Evolutionary conservation across 345 rosid genomes (phyloP), one percentile per base, ranked within the genome.

Genomic region (Aurinia saxatilis): DNA sequence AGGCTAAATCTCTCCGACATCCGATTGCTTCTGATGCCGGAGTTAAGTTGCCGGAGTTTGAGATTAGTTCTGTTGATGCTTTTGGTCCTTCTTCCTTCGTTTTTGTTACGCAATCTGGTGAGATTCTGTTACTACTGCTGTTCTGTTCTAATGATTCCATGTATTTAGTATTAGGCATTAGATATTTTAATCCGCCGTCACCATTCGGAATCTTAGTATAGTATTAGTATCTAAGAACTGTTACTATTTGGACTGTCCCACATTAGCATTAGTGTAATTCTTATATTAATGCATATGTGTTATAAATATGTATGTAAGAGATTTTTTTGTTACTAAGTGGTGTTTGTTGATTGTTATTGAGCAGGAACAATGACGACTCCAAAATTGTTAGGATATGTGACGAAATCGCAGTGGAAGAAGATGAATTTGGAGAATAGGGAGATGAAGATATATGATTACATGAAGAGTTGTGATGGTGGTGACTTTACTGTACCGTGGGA

Each of bases 1-100:
- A 80, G 33, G 97, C 83, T 12, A 93, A 93, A 76, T 81, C 91
- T 3, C 89, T 80, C 11, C 65, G 77, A 2, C 75, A 81, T 59
- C 97, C 99, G 5, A 76, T 87, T 30, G 75, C 81, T 16, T 83
- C 90, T 8, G 67, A 74, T 50, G 85, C 80, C 5, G 62, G 67
- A 12, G 79, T 88, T 49, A 66, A 54, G 38, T 59, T 75, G 9
- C 86, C 81, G 6, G 79, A 77, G 57, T 53, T 36, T 8, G 70
- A 63, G 61, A 73, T 73, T 63, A 70, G 46, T 45, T 62, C 56
- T 6, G 5, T 69, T 10, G 65, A 74, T 54, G 77, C 78, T 56
- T 78, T 79, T 50, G 83, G 69, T 60, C 37, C 73, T 48, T 73
- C 77, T 63, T 73, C 77, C 8, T 68, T 73, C 66, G 70, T 73